A percentile compares a stretch with the other conserved stretches of the same genome.
Conservation (phyloP, 129 eudicot species). For the Tagetes erecta region DNA sequence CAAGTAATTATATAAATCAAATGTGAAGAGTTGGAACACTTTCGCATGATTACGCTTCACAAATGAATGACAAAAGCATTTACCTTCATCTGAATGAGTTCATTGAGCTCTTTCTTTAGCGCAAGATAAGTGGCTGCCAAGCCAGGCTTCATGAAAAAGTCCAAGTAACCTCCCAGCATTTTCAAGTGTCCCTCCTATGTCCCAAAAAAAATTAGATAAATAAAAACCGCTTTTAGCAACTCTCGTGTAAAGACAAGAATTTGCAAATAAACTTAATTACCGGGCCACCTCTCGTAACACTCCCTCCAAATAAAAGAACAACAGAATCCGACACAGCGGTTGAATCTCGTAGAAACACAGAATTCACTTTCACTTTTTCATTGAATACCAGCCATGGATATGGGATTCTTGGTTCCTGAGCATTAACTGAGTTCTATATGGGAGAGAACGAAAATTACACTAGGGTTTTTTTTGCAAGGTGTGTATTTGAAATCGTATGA, state of each 20-base stretch:
- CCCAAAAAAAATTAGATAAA: neutral
- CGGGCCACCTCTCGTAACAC: conserved; percentile 57
- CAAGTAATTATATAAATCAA: neutral
- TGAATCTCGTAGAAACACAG: conserved; percentile 87
- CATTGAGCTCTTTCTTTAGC: conserved; percentile 76
- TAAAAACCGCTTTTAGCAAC: conserved; percentile 1
- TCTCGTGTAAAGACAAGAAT: neutral
- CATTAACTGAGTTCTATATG: conserved; percentile 80
- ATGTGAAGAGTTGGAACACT: neutral
- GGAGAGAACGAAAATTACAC: conserved; percentile 19
- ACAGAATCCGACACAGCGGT: conserved; percentile 95
- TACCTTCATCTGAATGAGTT: conserved; percentile 83
- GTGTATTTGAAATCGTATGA: neutral
- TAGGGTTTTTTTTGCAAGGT: neutral
- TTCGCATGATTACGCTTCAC: neutral
- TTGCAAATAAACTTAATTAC: conserved; percentile 38
- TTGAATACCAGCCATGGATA: conserved; percentile 95
- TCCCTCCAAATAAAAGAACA: conserved; percentile 87
- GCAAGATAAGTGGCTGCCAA: conserved; percentile 64
- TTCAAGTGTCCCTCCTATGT: conserved; percentile 88
- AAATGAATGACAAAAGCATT: neutral
- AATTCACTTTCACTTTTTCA: conserved; percentile 87
- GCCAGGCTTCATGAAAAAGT: conserved; percentile 86
- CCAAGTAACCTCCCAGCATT: conserved; percentile 94
- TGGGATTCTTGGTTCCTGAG: conserved; percentile 74